These are phyloP conservation scores for Daldinia caldariorum DNA, from an alignment of 495 filamentous ascomycete genomes.

Conservation along the genomic window DNA sequence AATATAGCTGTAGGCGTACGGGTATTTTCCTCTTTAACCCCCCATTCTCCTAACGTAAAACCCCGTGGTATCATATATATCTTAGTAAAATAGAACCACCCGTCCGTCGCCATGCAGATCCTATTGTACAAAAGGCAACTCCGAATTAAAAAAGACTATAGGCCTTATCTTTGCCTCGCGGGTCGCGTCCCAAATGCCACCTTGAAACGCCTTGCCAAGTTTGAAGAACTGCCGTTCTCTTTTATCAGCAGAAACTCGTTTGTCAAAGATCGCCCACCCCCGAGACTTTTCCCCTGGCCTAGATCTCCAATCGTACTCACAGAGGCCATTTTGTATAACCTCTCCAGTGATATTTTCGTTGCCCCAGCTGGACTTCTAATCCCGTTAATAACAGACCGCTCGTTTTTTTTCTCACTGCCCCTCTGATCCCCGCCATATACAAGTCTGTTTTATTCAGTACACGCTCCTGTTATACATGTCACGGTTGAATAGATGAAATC, in stretches of 20 bases:
- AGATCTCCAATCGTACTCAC: slow-evolving; percentile 24
- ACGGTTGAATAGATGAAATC: slow-evolving; percentile 36
- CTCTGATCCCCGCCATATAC: slow-evolving; percentile 28
- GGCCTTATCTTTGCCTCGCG: slow-evolving; percentile 44
- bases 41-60: slow-evolving; percentile 21
- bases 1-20: neutral
- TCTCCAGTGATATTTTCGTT: slow-evolving; percentile 11
- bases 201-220: slow-evolving; percentile 45
- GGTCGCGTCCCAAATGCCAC: slow-evolving; percentile 39
- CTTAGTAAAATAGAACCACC: slow-evolving; percentile 25
- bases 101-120: slow-evolving; percentile 41
- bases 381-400: slow-evolving; percentile 5
- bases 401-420: slow-evolving; percentile 11
- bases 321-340: slow-evolving; percentile 31
- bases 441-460: slow-evolving; percentile 19
- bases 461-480: slow-evolving; percentile 38
- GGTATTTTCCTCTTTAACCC: slow-evolving; percentile 8
- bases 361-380: slow-evolving; percentile 9
- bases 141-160: slow-evolving; percentile 19
- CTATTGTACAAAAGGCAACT: slow-evolving; percentile 43
- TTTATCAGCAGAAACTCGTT: slow-evolving; percentile 22
- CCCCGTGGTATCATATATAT: slow-evolving; percentile 44
- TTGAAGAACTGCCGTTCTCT: slow-evolving; percentile 32
- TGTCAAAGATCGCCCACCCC: slow-evolving; percentile 16
- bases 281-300: slow-evolving; percentile 32